Evolutionary conservation across 257 asterid species (phyloP), one percentile per base, ranked within the genome.

Genomic region (Gentiana straminea): DNA sequence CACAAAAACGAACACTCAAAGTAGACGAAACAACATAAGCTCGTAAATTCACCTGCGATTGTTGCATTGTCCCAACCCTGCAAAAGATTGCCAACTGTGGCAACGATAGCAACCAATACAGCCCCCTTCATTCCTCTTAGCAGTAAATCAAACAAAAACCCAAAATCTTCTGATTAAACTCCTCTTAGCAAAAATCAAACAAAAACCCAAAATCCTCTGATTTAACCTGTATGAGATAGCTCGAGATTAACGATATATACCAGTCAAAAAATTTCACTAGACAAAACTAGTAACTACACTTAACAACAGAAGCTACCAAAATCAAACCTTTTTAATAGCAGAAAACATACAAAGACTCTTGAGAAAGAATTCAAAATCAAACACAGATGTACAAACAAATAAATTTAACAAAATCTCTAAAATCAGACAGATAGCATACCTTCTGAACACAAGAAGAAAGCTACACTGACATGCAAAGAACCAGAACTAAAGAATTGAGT

Each of bases 11-110:
- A 34, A 24, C 37, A 47, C 13, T 35, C n/a, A 46, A 35, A 58
- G 38, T 13, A 46, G 38, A 15, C 13, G 8, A 41, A 59, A 59
- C 13, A 24, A 5, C 15, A 35, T 35, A 0, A 41, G 57, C 15
- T 3, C 36, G 41, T 36, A 8, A 4, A 33, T 56, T 55, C 51
- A 64, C 69, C 69, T 56, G 58, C 69, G 13, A 64, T 64, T 34
- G 69, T 34, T 50, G 69, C 69, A 57, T 57, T 64, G 49, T 64
- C 69, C 63, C 69, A 64, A 33, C 69, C 69, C 64, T 64, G 69
- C 53, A 64, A 57, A 34, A 64, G 50, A 58, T 64, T 64, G 44
- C 69, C 69, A 51, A 64, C 33, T 39, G 69, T 50, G 53, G 64
- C 69, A 39, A 55, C 55, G 1, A 60, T 12, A 24, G 65, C 57